Evolutionary conservation across 768 basidiomycete species (phyloP).

Genomic region (Suillus plorans): DNA sequence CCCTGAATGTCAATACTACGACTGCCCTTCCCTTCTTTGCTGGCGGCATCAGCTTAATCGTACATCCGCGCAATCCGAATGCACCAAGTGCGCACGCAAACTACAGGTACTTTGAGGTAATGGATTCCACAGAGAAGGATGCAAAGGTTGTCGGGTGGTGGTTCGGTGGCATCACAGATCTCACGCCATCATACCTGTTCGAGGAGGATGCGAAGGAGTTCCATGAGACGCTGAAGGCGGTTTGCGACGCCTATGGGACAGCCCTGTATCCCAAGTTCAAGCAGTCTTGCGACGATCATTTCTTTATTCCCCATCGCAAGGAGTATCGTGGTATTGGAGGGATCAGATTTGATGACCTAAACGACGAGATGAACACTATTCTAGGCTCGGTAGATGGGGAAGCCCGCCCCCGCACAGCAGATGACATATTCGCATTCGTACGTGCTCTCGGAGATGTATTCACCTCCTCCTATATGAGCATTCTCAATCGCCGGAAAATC

Average conservation of each 20-base stretch:
- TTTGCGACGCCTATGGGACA: conserved; percentile 43
- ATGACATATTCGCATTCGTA: conserved; percentile 46
- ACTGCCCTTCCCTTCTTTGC: conserved; percentile 17
- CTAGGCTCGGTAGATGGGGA: conserved; percentile 16
- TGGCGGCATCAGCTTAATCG: conserved; percentile 19
- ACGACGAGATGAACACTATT: conserved; percentile 26
- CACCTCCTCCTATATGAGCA: conserved; percentile 45
- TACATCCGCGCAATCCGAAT: conserved; percentile 25
- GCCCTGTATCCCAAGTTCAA: conserved; percentile 48
- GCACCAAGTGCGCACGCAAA: conserved; percentile 23
- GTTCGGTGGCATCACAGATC: conserved; percentile 34
- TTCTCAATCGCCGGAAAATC: conserved; percentile 37
- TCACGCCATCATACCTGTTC: conserved; percentile 52
- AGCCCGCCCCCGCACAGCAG: conserved; percentile 21
- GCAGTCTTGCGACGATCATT: conserved; percentile 54
- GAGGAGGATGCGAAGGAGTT: conserved; percentile 47
- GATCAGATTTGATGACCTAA: conserved; percentile 55
- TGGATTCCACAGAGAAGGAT: conserved; percentile 10
- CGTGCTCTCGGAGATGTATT: conserved; percentile 43
- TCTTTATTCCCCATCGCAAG: conserved; percentile 49
- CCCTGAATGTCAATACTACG: conserved; percentile 14
- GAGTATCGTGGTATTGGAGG: conserved; percentile 58
- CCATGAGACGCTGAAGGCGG: conserved; percentile 42
- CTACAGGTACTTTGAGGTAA: conserved; percentile 27
- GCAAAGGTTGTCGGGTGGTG: conserved; percentile 25